Base-by-base conservation (phyloP, 2,329 filamentous ascomycete genomes). In the Alternaria brassicae region DNA sequence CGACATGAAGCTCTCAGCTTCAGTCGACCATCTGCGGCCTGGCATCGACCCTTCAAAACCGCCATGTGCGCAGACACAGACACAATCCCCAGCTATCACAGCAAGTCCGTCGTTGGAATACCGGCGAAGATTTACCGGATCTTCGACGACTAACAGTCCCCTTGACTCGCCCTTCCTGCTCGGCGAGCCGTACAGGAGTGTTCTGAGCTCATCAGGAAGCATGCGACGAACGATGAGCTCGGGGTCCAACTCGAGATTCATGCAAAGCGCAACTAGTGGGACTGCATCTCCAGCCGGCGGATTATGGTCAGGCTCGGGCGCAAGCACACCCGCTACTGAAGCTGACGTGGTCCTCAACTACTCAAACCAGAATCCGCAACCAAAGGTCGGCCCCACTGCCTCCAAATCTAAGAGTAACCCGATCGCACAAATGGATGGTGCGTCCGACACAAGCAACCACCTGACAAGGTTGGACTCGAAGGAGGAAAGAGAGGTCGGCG, bases 1-100 rank as follows among this genome's bases (percentile, higher is more conserved):
- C 72, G 90, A 93, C 59, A 86, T 94, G 67, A 88, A 87, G 63
- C 77, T 93, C 13, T 84, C 90, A n/a, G 90, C 90, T 28, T 92
- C 87, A 54, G 89, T 88, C 0, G 91, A 93, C 30, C 91, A 95
- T 71, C 79, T 94, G 3, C 84, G 87, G 6, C 80, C 84, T 2
- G 82, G 81, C 2, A 75, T 75, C 7, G 79, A 83, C 58, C 80
- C 81, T 6, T 70, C 77, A 10, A 73, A 69, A 41, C 61, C 58
- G 19, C 47, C 41, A 6, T 60, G 53, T 10, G 55, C 53, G 13
- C 65, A 63, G 36, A 57, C 65, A 13, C 70, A 72, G 32, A 42
- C 71, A 10, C 66, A 70, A 27, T 78, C 77, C 1, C 77, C 76
- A 3, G 69, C 70, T 4, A 59, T 73, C 8, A 44, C 67, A 9